Conservation (phyloP, 108 stramenopile species). For the Conticribra guillardii region DNA sequence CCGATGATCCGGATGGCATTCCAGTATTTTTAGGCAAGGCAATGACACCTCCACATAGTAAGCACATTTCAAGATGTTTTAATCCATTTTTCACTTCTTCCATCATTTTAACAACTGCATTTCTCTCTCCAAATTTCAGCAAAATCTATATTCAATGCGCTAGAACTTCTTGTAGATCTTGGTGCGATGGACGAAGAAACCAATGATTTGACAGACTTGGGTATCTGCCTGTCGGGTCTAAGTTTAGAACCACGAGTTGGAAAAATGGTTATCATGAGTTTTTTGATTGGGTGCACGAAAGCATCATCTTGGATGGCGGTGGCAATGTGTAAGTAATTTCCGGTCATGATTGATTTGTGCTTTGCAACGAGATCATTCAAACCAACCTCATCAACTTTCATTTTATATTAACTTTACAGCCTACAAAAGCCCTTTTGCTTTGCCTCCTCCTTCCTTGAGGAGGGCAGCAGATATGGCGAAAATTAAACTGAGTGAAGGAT, state of each 20-base stretch:
- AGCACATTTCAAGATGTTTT: background rate
- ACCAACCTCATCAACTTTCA: too few species aligned
- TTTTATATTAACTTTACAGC: slow-evolving; percentile 25
- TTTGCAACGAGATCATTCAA: too few species aligned
- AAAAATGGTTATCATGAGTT: slow-evolving; percentile 79
- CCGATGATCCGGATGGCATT: slow-evolving; percentile 71
- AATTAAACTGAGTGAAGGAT: slow-evolving; percentile 55
- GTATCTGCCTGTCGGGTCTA: slow-evolving; percentile 64
- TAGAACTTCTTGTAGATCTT: slow-evolving; percentile 73
- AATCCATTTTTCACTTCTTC: background rate
- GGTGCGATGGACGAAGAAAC: slow-evolving; percentile 77
- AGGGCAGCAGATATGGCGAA: slow-evolving; percentile 59
- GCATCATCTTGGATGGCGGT: slow-evolving; percentile 68
- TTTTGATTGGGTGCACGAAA: slow-evolving; percentile 65
- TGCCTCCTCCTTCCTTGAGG: slow-evolving; percentile 62
- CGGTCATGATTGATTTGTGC: too few species aligned
- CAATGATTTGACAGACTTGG: slow-evolving; percentile 77
- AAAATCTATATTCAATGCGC: slow-evolving; percentile 61
- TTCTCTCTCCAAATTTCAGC: background rate
- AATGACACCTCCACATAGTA: slow-evolving; percentile 71
- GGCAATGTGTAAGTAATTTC: slow-evolving; percentile 62
- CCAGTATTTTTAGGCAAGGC: slow-evolving; percentile 73
- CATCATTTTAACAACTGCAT: background rate
- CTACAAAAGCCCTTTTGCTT: slow-evolving; percentile 66
- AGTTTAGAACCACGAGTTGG: slow-evolving; percentile 73